These are phyloP conservation scores for Boletus patriciae DNA, from an alignment of 768 basidiomycete species.

Conservation along the genomic window DNA sequence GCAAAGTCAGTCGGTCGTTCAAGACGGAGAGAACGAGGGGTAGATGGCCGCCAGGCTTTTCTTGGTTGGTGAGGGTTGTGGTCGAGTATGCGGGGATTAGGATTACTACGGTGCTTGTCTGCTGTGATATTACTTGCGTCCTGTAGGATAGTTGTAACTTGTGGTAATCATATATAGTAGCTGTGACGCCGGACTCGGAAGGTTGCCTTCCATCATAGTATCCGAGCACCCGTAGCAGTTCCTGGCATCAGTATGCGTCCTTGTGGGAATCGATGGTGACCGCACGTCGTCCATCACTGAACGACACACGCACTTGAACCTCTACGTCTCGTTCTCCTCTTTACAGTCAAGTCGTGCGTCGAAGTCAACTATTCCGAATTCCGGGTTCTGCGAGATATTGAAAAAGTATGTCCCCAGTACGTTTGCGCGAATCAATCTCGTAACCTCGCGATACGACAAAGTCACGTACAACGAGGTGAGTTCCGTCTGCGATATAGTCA, in stretches of 20 bases:
- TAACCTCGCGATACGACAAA: conserved; percentile 71
- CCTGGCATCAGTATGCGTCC: no score
- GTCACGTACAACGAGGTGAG: conserved; percentile 70
- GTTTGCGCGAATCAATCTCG: background rate
- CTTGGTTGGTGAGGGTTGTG: background rate
- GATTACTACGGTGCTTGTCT: background rate
- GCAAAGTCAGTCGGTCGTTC: conserved; percentile 15
- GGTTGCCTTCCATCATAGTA: no score
- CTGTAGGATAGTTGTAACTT: background rate
- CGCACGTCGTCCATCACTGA: no score
- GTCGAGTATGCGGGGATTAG: background rate
- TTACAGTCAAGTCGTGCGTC: conserved; percentile 83
- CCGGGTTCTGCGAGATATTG: conserved; percentile 91
- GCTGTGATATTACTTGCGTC: conserved; percentile 1
- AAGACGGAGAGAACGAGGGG: background rate
- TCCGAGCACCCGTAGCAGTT: no score
- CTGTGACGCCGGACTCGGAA: no score
- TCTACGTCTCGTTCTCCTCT: conserved; percentile 75
- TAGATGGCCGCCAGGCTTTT: background rate
- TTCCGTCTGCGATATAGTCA: background rate
- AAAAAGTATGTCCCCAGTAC: conserved; percentile 66
- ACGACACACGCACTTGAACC: conserved; percentile 29
- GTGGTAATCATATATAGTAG: background rate
- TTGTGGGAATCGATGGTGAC: no score
- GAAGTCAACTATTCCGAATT: conserved; percentile 92